Base-by-base conservation (phyloP, 805 yeast genomes). In the Torulaspora quercuum region DNA sequence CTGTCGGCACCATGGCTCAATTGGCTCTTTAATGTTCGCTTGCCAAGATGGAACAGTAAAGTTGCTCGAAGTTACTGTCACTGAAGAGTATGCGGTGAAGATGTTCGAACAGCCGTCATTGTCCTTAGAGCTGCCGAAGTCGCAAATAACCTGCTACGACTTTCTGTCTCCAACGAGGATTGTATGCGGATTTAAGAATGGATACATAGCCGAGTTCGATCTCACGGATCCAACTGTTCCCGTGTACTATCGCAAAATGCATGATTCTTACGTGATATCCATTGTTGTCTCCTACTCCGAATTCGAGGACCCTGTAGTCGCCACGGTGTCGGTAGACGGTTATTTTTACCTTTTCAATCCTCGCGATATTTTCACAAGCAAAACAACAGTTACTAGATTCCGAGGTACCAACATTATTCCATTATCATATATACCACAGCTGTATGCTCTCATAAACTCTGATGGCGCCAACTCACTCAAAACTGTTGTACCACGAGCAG, bases 1-100 rank as follows among this genome's bases (percentile, higher is more conserved):
- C 47, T 66, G 45, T 23, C 23, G 21, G 23, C 31, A 35, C 17
- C 18, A 32, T 0, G 43, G 44, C 7, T 33, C 43, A 2, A 29
- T 70, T 10, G 78, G 77, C 2, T 62, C 71, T 0, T 46, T 80
- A n/a, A 70, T 69, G 4, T 77, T 75, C 7, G 64, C 67, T 0
- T 75, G 76, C 42, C 73, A 74, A 25, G 82, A 78, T 53, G 89
- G 89, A 0, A 54, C 63, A 4, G 54, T 77, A 4, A 76, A 75
- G 38, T 49, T 79, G 4, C 52, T 78, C 11, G 66, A 67, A 31
- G 49, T 78, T 0, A 52, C 52, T 0, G 20, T 12, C 7, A 41
- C 41, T 11, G 41, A 45, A 7, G 41, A 42, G 3, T 45, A 36
- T 22, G 11, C 21, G n/a, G 25, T 41, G 23, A 25, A 54, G 10